phyloP scores from a whole-genome alignment of 768 basidiomycete species.

The Leccinum subtestaceum region DNA sequence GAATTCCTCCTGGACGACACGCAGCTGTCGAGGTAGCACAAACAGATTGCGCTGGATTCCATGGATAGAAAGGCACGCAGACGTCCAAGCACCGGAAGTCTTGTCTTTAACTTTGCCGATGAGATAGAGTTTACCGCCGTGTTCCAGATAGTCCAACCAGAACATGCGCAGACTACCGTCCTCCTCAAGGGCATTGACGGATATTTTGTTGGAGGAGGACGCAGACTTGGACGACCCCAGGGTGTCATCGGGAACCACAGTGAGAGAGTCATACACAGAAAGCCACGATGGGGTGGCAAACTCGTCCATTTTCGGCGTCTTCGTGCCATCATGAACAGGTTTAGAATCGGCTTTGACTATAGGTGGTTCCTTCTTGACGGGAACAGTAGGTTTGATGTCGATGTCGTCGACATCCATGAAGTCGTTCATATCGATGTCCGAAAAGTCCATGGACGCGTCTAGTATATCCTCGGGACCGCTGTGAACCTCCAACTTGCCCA shows the following conservation, averaged over 20 bases:
- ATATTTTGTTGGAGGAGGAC: slow-evolving; percentile 37
- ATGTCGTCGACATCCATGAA: slow-evolving; percentile 61
- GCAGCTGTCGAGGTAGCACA: slow-evolving; percentile 72
- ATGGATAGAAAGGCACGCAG: slow-evolving; percentile 83
- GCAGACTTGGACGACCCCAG: slow-evolving; percentile 44
- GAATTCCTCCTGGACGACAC: slow-evolving; percentile 40
- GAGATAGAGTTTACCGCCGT: slow-evolving; percentile 80
- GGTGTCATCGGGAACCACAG: slow-evolving; percentile 57
- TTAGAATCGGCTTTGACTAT: slow-evolving; percentile 14
- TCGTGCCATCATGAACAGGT: neutral
- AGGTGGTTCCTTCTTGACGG: slow-evolving; percentile 21
- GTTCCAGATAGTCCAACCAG: slow-evolving; percentile 95
- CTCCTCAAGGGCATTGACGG: slow-evolving; percentile 65
- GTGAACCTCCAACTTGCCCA: slow-evolving; percentile 59
- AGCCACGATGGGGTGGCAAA: slow-evolving; percentile 62
- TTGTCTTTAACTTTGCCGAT: slow-evolving; percentile 90
- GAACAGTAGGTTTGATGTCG: slow-evolving; percentile 41
- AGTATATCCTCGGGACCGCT: slow-evolving; percentile 49
- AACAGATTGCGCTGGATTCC: slow-evolving; percentile 89
- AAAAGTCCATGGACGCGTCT: slow-evolving; percentile 47
- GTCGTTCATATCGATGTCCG: slow-evolving; percentile 57
- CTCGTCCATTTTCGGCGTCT: slow-evolving; percentile 42
- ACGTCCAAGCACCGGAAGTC: slow-evolving; percentile 60
- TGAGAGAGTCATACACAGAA: slow-evolving; percentile 69
- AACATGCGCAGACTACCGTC: slow-evolving; percentile 89